Conservation (phyloP, 176 grass and related monocot species). For the Dendrocalamus sinicus region DNA sequence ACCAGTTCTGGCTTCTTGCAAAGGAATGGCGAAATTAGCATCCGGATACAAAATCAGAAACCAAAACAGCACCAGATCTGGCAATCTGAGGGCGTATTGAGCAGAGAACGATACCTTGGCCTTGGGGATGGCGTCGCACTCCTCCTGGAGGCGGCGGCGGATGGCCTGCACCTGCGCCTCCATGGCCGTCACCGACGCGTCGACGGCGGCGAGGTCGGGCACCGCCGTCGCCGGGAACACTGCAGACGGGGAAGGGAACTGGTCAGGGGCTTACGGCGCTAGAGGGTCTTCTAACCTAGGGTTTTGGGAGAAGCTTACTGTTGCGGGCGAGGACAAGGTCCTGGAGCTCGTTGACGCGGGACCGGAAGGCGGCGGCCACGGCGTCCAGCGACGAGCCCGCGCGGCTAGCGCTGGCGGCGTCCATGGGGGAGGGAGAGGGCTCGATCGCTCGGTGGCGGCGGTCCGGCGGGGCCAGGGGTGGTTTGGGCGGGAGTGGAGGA, state of each 20-base stretch:
- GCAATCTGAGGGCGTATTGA: background rate
- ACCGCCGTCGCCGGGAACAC: slow-evolving; percentile 69
- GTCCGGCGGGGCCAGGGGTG: too few relatives aligned
- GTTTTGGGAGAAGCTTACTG: slow-evolving; percentile 57
- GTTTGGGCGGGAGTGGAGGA: slow-evolving; percentile 36
- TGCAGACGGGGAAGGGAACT: slow-evolving; percentile 21
- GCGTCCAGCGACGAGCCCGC: slow-evolving; percentile 60
- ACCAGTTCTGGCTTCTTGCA: slow-evolving; percentile 1
- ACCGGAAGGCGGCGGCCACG: slow-evolving; percentile 63
- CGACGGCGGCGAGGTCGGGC: slow-evolving; percentile 69
- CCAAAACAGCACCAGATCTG: background rate
- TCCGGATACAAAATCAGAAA: background rate
- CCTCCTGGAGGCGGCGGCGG: slow-evolving; percentile 71
- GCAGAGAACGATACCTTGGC: slow-evolving; percentile 65
- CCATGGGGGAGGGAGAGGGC: slow-evolving; percentile 40
- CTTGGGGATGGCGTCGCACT: slow-evolving; percentile 80
- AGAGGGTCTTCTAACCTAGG: slow-evolving; percentile 24
- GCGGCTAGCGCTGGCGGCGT: slow-evolving; percentile 54
- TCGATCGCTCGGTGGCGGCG: background rate
- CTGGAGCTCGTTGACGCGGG: slow-evolving; percentile 72
- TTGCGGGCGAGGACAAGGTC: slow-evolving; percentile 88
- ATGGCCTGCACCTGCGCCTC: slow-evolving; percentile 77
- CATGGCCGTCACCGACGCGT: slow-evolving; percentile 71
- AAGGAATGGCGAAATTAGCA: background rate
- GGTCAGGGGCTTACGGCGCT: background rate